Percentiles rank a stretch among this genome's conserved stretches.
These are phyloP conservation scores for Trametes sanguinea DNA, from an alignment of 768 basidiomycete genomes.

Conservation along the genomic window DNA sequence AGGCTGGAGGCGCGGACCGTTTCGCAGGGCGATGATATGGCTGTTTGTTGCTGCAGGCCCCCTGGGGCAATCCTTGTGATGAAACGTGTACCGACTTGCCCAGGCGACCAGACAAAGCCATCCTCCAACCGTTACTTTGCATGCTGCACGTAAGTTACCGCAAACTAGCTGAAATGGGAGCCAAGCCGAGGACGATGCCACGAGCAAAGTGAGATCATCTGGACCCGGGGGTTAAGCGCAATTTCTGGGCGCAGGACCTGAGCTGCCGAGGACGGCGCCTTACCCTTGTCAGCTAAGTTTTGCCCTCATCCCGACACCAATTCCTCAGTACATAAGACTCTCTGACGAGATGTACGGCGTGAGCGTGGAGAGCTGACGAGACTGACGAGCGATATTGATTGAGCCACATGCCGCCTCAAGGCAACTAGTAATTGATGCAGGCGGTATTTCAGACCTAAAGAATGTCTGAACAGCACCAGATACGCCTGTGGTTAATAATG, in stretches of 20 bases:
- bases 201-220: neutral
- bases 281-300: neutral
- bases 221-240: neutral
- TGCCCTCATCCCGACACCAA: no score
- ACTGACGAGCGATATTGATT: no score
- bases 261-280: neutral
- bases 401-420: no score
- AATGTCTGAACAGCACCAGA: no score
- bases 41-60: neutral
- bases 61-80: neutral
- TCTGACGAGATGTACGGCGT: no score
- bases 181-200: neutral
- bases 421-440: no score
- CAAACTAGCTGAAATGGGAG: neutral
- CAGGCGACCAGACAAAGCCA: neutral
- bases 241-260: neutral
- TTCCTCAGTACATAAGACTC: no score
- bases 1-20: neutral
- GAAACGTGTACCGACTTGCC: conserved; percentile 3
- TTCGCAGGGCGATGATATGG: neutral
- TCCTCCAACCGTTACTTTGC: neutral
- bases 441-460: no score
- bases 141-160: neutral
- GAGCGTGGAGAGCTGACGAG: no score
- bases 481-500: no score